Percentiles rank a stretch among this genome's conserved stretches.
These are phyloP conservation scores for Physaria fendleri DNA, from an alignment of 345 rosid species.

Conservation along the genomic window DNA sequence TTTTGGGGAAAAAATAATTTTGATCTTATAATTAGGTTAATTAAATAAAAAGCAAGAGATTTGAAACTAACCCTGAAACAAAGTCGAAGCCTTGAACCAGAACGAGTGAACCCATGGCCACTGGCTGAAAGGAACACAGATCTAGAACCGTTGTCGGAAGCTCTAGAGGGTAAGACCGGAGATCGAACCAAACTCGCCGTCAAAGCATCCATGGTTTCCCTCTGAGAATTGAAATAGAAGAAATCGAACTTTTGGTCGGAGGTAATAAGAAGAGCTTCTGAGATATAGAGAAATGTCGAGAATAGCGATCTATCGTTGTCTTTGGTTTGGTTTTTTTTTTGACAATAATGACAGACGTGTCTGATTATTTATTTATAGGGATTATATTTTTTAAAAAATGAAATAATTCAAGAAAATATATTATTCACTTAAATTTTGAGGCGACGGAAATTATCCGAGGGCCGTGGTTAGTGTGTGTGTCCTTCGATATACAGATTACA, in stretches of 20 bases:
- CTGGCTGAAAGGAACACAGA: conserved; percentile 33
- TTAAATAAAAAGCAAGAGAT: not conserved
- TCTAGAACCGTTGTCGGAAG: conserved; percentile 32
- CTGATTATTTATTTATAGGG: conserved; percentile 15
- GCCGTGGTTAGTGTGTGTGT: conserved; percentile 7
- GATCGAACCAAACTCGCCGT: conserved; percentile 34
- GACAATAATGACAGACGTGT: not conserved
- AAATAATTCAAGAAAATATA: not conserved
- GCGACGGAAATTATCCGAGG: conserved; percentile 16
- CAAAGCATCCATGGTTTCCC: conserved; percentile 40
- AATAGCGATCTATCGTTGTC: conserved; percentile 4
- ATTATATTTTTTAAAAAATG: too few species aligned
- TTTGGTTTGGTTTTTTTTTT: conserved; percentile 11
- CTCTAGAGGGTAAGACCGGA: conserved; percentile 22
- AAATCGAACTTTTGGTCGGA: conserved; percentile 3
- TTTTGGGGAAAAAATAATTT: not conserved
- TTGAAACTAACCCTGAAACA: conserved; percentile 29
- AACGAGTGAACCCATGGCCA: conserved; percentile 31
- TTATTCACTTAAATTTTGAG: not conserved
- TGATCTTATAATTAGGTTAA: not conserved
- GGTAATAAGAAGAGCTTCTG: not conserved
- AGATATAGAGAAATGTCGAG: not conserved
- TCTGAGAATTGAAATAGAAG: not conserved
- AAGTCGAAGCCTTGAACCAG: conserved; percentile 11
- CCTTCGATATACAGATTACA: not conserved